These are phyloP conservation scores for Fraxinus baroniana DNA, from an alignment of 305 asterid species.

Conservation along the genomic window DNA sequence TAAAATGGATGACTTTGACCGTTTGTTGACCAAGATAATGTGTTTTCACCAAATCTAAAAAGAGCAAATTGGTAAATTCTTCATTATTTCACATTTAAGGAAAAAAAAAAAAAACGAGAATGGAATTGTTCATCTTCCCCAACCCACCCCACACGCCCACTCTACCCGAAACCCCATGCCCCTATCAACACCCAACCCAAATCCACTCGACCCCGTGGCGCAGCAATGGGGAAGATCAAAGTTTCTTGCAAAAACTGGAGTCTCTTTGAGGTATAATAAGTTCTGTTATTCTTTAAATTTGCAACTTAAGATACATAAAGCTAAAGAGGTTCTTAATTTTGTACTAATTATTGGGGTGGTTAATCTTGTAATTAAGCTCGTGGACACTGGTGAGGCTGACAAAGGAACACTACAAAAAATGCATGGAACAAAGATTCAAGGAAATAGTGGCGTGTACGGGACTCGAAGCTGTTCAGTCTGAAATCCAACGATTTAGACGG, in stretches of 20 bases:
- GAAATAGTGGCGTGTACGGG: constrained; percentile 80
- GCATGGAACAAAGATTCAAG: constrained; percentile 73
- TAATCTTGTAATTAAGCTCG: constrained; percentile 35
- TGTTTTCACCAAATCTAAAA: too few relatives aligned
- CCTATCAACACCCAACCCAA: too few relatives aligned
- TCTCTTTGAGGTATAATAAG: constrained; percentile 70
- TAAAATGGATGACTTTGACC: too few relatives aligned
- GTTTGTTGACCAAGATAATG: too few relatives aligned
- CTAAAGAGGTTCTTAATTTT: background rate
- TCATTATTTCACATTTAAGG: too few relatives aligned
- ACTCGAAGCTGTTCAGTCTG: constrained; percentile 58
- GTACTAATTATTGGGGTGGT: background rate
- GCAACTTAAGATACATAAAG: background rate
- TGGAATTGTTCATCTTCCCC: too few relatives aligned
- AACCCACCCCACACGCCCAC: too few relatives aligned
- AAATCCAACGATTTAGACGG: constrained; percentile 55
- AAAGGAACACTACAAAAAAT: constrained; percentile 72
- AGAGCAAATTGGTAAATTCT: too few relatives aligned
- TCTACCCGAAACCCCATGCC: too few relatives aligned
- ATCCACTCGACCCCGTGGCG: background rate
- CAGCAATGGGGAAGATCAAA: constrained; percentile 59
- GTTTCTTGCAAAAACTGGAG: constrained; percentile 99
- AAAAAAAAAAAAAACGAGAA: too few relatives aligned
- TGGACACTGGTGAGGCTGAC: constrained; percentile 82
- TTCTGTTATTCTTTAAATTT: background rate